A percentile compares a stretch with the other conserved stretches of the same genome.
Conservation (phyloP, 192 early-diverging fungal genomes). For the Rhizophagus clarus region DNA sequence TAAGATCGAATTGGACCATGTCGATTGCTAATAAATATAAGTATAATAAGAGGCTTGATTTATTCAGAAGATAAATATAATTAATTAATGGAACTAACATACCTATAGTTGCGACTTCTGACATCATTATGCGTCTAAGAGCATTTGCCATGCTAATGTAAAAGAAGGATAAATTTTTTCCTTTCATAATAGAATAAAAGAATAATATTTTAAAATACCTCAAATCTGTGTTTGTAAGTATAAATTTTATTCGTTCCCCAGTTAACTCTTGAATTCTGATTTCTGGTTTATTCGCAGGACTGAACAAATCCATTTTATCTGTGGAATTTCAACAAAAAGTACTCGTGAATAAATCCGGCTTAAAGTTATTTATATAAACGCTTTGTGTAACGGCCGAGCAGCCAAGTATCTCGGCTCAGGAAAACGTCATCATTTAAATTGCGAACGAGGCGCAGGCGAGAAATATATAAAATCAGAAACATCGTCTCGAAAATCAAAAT, state of each 20-base stretch:
- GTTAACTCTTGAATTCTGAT: conserved; percentile 61
- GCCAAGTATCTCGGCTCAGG: no score
- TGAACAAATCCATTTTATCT: background rate
- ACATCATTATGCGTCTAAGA: conserved; percentile 93
- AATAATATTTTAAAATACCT: conserved; percentile 43
- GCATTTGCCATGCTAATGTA: conserved; percentile 82
- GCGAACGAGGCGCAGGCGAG: background rate
- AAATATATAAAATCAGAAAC: background rate
- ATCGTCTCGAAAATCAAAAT: no score
- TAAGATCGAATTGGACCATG: conserved; percentile 91
- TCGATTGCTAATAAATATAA: conserved; percentile 75
- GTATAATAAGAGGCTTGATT: no score
- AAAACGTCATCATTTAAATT: no score
- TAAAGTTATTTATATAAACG: no score
- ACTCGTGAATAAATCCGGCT: background rate
- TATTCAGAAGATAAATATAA: no score
- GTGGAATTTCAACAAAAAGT: background rate
- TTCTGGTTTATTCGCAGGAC: conserved; percentile 41
- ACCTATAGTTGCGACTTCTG: conserved; percentile 95
- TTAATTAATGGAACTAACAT: conserved; percentile 4
- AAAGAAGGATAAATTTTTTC: background rate
- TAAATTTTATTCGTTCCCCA: conserved; percentile 72
- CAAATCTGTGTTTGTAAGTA: conserved; percentile 85
- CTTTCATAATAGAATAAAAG: conserved; percentile 4
- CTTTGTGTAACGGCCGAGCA: no score